Conservation (phyloP, 1,284 basidiomycete species). For the Apiotrichum laibachii region DNA sequence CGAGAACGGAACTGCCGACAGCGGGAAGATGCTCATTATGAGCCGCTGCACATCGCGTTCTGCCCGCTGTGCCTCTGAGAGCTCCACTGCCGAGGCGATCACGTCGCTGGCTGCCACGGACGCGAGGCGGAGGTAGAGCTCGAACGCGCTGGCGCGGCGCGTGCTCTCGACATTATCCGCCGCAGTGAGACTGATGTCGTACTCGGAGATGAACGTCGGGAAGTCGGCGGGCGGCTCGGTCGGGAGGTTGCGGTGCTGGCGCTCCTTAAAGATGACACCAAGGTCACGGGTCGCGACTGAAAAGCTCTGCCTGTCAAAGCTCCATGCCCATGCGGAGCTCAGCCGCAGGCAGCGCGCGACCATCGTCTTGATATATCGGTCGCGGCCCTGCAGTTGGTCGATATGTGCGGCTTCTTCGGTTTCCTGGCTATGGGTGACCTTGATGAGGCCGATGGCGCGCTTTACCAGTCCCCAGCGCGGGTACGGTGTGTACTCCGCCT, state of each 20-base stretch:
- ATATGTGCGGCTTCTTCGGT: conserved; percentile 54
- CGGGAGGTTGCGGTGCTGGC: conserved; percentile 73
- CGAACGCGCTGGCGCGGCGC: conserved; percentile 67
- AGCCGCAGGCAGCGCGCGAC: conserved; percentile 71
- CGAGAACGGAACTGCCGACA: conserved; percentile 62
- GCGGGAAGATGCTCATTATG: conserved; percentile 73
- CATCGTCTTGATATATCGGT: conserved; percentile 72
- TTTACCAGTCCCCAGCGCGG: conserved; percentile 68
- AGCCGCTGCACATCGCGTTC: conserved; percentile 65
- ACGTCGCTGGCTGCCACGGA: conserved; percentile 50
- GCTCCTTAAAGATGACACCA: conserved; percentile 72
- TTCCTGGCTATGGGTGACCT: conserved; percentile 59
- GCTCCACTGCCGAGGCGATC: conserved; percentile 35
- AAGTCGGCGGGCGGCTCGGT: conserved; percentile 69
- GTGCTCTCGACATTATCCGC: conserved; percentile 52
- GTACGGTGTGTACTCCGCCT: conserved; percentile 52
- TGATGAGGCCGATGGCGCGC: conserved; percentile 61
- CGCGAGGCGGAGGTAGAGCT: conserved; percentile 65
- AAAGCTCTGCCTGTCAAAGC: conserved; percentile 61
- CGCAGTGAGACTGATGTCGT: conserved; percentile 60
- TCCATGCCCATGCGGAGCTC: conserved; percentile 72
- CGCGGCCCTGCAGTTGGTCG: conserved; percentile 61
- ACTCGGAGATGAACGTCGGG: conserved; percentile 69
- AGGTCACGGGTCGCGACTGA: conserved; percentile 65
- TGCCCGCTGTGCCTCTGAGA: conserved; percentile 49